Evolutionary conservation across 192 early-diverging fungal genomes (phyloP).

Genomic region (Backusella morwellensis): DNA sequence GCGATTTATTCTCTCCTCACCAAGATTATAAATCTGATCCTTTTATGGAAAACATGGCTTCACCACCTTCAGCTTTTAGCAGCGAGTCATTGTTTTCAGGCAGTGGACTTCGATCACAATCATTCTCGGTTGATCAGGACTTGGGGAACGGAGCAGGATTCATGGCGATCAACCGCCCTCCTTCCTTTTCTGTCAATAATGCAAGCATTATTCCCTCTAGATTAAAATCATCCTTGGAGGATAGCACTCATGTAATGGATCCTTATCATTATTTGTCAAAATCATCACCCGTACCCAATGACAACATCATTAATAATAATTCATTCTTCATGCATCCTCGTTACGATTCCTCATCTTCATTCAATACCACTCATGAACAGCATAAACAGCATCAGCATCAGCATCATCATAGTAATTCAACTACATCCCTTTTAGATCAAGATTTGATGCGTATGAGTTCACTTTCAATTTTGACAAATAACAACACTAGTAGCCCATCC

Average conservation of each 20-base stretch:
- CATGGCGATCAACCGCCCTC: neutral
- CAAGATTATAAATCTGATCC: conserved; percentile 24
- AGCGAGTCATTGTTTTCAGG: conserved; percentile 34
- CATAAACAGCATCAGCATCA: conserved; percentile 9
- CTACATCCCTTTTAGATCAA: neutral
- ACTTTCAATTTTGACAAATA: conserved; percentile 44
- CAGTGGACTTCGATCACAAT: conserved; percentile 25
- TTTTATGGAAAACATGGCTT: conserved; percentile 27
- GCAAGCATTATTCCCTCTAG: neutral
- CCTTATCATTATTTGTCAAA: conserved; percentile 31
- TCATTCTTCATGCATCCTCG: conserved; percentile 16
- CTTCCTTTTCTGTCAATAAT: neutral
- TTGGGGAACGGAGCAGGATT: neutral
- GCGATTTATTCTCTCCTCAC: conserved; percentile 53
- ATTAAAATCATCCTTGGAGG: neutral
- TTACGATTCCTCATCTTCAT: conserved; percentile 38
- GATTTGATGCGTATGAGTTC: conserved; percentile 16
- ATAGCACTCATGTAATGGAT: neutral
- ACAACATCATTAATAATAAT: conserved; percentile 8
- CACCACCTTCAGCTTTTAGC: conserved; percentile 32
- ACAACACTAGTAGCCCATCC: neutral
- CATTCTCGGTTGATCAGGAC: conserved; percentile 32
- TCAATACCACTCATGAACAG: conserved; percentile 26
- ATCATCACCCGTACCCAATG: conserved; percentile 24
- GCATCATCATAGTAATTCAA: conserved; percentile 8